These are phyloP conservation scores for Hypoxylon sp. DNA, from an alignment of 2,329 filamentous ascomycete species.

Conservation along the genomic window DNA sequence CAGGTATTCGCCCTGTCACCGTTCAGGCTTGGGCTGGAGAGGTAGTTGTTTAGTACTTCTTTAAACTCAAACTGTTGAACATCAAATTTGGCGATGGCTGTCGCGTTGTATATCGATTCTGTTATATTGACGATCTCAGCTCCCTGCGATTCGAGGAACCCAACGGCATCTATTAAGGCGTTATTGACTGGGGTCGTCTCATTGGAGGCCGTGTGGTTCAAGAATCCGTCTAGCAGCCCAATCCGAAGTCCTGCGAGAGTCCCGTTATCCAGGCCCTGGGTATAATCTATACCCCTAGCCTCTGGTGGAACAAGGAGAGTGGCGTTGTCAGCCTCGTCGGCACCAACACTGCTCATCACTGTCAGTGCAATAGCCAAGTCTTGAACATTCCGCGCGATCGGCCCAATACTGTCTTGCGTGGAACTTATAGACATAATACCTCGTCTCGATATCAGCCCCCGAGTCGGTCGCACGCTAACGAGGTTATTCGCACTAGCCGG, in stretches of 20 bases:
- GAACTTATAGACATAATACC: constrained; percentile 68
- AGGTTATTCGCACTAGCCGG: constrained; percentile 72
- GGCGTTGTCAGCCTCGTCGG: constrained; percentile 64
- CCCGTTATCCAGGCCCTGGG: constrained; percentile 51
- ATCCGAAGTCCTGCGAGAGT: constrained; percentile 50
- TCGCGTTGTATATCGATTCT: constrained; percentile 64
- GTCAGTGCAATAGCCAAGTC: constrained; percentile 65
- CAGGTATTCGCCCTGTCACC: constrained; percentile 61
- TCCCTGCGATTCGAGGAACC: constrained; percentile 60
- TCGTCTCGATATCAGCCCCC: constrained; percentile 62
- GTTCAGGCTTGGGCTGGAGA: constrained; percentile 58
- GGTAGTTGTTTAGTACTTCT: constrained; percentile 67
- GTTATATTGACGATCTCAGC: constrained; percentile 64
- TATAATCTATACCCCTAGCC: constrained; percentile 60
- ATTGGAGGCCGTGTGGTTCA: constrained; percentile 62
- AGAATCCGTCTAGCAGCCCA: constrained; percentile 63
- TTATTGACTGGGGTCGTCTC: constrained; percentile 70
- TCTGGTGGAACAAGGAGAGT: constrained; percentile 62
- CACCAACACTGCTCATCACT: constrained; percentile 65
- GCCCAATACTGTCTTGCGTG: constrained; percentile 68
- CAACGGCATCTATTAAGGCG: constrained; percentile 62
- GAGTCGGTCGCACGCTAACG: constrained; percentile 69
- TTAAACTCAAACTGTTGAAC: constrained; percentile 72
- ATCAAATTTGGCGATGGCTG: constrained; percentile 64
- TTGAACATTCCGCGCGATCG: constrained; percentile 63